These are phyloP conservation scores for Aspergillus glaucus DNA, from an alignment of 2,329 filamentous ascomycete species.

Conservation along the genomic window DNA sequence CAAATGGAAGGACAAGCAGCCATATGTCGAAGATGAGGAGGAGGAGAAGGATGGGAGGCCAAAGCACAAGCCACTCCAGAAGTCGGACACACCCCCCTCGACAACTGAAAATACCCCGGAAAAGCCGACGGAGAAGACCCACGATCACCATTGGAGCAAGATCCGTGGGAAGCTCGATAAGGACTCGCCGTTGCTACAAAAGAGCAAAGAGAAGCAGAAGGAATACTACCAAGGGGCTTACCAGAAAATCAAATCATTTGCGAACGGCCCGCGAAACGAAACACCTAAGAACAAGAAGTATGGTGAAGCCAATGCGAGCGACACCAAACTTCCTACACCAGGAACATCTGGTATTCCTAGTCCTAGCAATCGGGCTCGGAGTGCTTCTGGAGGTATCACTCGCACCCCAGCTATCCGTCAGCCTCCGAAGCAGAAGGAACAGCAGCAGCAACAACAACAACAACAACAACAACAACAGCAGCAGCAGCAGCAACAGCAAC, in stretches of 20 bases:
- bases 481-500: background rate
- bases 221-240: constrained; percentile 13
- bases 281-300: constrained; percentile 15
- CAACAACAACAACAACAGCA: background rate
- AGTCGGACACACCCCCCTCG: constrained; percentile 3
- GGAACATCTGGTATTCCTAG: constrained; percentile 33
- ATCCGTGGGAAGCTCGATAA: constrained; percentile 21
- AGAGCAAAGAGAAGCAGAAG: constrained; percentile 17
- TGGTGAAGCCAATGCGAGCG: constrained; percentile 3
- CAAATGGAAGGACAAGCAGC: constrained; percentile 5
- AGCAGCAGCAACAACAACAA: background rate
- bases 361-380: constrained; percentile 22
- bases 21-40: constrained; percentile 5
- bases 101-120: constrained; percentile 7
- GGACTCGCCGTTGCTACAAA: constrained; percentile 14
- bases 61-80: background rate
- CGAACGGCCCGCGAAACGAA: constrained; percentile 16
- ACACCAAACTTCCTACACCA: constrained; percentile 5
- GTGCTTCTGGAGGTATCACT: constrained; percentile 13
- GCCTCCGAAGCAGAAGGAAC: constrained; percentile 20
- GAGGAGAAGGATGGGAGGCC: background rate
- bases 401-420: constrained; percentile 8
- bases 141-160: constrained; percentile 24
- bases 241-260: constrained; percentile 15
- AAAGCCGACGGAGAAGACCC: constrained; percentile 13